These are phyloP conservation scores for Ramaria sp. DNA, from an alignment of 768 basidiomycete genomes.

Conservation along the genomic window DNA sequence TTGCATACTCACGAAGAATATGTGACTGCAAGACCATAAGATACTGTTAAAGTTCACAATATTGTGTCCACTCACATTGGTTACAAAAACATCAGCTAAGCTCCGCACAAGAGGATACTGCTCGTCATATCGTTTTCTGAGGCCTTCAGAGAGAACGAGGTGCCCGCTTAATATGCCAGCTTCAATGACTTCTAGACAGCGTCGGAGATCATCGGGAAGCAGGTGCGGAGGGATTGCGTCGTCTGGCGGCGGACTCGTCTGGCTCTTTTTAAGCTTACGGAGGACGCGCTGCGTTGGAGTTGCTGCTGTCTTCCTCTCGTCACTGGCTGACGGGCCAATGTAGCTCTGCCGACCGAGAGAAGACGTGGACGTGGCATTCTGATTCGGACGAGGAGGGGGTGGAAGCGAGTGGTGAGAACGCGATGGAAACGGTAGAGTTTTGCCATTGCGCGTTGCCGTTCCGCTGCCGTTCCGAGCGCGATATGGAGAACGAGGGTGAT, in stretches of 20 bases:
- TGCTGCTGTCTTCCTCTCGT: conserved; percentile 22
- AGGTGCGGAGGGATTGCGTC: conserved; percentile 58
- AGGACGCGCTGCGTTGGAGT: conserved; percentile 35
- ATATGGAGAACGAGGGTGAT: conserved; percentile 73
- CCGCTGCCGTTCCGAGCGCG: conserved; percentile 27
- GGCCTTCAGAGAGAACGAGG: conserved; percentile 68
- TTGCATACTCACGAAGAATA: conserved; percentile 88
- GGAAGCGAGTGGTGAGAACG: conserved; percentile 73
- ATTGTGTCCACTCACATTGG: conserved; percentile 52
- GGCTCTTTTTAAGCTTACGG: conserved; percentile 60
- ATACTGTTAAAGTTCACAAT: neutral
- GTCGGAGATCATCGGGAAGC: conserved; percentile 78
- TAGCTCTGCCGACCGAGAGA: conserved; percentile 66
- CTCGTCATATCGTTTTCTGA: conserved; percentile 88
- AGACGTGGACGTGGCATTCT: conserved; percentile 51
- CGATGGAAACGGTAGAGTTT: conserved; percentile 42
- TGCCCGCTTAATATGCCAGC: conserved; percentile 86
- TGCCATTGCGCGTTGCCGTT: conserved; percentile 12
- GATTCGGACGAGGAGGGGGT: conserved; percentile 46
- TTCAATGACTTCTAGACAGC: conserved; percentile 80
- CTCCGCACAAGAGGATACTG: conserved; percentile 91
- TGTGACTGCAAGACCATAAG: conserved; percentile 51
- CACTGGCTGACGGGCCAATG: conserved; percentile 27
- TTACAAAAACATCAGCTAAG: conserved; percentile 92
- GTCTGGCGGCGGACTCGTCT: conserved; percentile 32